These are phyloP conservation scores for Pleurozium schreberi DNA, from an alignment of 225 moss, liverwort and hornwort species.

Conservation along the genomic window DNA sequence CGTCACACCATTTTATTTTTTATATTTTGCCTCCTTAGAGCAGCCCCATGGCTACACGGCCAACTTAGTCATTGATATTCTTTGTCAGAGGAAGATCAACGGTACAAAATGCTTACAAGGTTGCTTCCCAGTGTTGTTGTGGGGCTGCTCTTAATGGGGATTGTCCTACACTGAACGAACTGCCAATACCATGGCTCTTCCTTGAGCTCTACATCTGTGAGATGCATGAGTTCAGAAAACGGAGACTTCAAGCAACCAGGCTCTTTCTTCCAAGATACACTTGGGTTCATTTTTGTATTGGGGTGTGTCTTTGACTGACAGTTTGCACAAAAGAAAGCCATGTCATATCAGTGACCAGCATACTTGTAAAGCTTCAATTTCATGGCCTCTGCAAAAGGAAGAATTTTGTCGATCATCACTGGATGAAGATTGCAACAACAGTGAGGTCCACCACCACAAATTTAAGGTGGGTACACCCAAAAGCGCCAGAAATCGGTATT, in stretches of 20 bases:
- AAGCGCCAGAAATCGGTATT: no score
- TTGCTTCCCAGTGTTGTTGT: no score
- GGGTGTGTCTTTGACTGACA: background rate
- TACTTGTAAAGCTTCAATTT: background rate
- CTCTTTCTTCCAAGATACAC: background rate
- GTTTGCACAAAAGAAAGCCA: background rate
- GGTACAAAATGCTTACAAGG: no score
- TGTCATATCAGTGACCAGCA: background rate
- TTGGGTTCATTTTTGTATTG: background rate
- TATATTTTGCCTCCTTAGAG: no score
- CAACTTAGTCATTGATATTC: no score
- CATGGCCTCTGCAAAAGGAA: background rate
- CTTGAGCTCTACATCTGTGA: background rate
- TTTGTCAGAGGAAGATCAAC: no score
- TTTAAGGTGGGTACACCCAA: no score
- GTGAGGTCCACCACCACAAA: background rate
- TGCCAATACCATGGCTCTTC: background rate
- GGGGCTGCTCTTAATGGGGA: no score
- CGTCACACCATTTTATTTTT: background rate
- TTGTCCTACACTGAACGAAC: background rate
- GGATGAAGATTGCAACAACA: background rate
- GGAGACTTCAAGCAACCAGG: background rate
- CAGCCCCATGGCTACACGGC: no score
- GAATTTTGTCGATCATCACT: background rate
- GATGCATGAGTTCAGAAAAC: background rate